Evolutionary conservation across 768 basidiomycete genomes (phyloP), one percentile per base, ranked within the genome.

Genomic region (Tubosaeta brunneosetosa): DNA sequence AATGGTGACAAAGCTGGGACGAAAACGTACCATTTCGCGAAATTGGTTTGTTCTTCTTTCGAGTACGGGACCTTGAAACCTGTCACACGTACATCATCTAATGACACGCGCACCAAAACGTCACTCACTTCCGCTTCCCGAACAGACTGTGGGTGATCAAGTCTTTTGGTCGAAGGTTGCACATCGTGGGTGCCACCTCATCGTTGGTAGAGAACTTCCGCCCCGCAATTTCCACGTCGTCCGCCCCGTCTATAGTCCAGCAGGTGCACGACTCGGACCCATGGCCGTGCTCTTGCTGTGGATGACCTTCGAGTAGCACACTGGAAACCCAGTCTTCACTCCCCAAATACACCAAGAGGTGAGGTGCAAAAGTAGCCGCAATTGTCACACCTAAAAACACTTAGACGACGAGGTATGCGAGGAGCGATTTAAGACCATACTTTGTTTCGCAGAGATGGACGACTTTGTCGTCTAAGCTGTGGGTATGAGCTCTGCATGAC

Each of bases 391-490:
- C 22, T 76, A 75, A 46, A 83, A 85, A 5, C 0, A 0, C 2
- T 57, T 27, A 49, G 17, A 17, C 17, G 13, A 47, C 31, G 37
- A 45, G 22, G 14, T 9, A 16, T 6, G 11, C 5, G 16, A 4
- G 16, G 14, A 37, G 44, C 3, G 22, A 16, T 25, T 16, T 13
- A 31, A 3, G 4, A 12, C 7, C 72, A 19, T 55, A 80, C 77
- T 70, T 71, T 4, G 63, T 61, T 62, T 84, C 71, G 55, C 83
- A 85, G 59, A 74, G 81, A 55, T 85, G 83, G 50, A 83, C 74
- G 1, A 73, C 71, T 3, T 67, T 64, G 9, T 62, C 57, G 17
- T 78, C 80, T 3, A 66, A 50, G 42, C 73, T 77, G 53, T 85
- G 84, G 12, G 55, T 64, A 59, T 85, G 83, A 3, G 61, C 55